These are phyloP conservation scores for Pleurotus citrinopileatus DNA, from an alignment of 768 basidiomycete species.

Conservation along the genomic window DNA sequence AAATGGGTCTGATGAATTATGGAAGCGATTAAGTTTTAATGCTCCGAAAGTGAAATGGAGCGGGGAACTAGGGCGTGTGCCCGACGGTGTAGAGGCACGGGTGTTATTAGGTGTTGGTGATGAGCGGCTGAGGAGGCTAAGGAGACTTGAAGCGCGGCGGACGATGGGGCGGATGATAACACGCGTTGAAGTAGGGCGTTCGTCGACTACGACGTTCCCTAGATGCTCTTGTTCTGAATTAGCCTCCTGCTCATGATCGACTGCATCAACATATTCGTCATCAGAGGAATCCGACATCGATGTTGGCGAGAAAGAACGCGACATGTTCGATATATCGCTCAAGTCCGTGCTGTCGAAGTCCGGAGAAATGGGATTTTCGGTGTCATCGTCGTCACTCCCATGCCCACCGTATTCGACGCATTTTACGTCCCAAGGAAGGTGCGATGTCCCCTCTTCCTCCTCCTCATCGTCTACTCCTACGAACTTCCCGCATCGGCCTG, in stretches of 20 bases:
- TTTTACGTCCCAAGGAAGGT: not conserved
- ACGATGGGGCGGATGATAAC: conserved; percentile 8
- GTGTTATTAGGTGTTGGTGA: conserved; percentile 2
- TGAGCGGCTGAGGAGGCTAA: conserved; percentile 1
- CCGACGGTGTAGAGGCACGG: conserved; percentile 6
- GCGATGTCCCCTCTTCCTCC: not conserved
- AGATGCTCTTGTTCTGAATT: too few relatives aligned
- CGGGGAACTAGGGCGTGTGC: conserved; percentile 10
- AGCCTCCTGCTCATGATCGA: not conserved
- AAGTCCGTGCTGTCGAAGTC: not conserved
- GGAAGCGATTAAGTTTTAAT: conserved; percentile 5
- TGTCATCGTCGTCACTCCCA: not conserved
- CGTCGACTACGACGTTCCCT: not conserved
- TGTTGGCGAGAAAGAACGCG: conserved; percentile 1
- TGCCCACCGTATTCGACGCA: not conserved
- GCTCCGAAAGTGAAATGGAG: not conserved
- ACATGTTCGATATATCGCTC: not conserved
- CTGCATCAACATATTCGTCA: not conserved
- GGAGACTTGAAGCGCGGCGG: conserved; percentile 1
- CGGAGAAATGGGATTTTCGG: not conserved
- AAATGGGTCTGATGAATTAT: conserved; percentile 4
- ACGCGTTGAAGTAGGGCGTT: conserved; percentile 7
- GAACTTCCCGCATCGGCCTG: not conserved
- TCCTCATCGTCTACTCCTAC: not conserved
- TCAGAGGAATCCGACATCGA: not conserved